Conservation (phyloP, 768 basidiomycete species). For the Tylopilus balloui region DNA sequence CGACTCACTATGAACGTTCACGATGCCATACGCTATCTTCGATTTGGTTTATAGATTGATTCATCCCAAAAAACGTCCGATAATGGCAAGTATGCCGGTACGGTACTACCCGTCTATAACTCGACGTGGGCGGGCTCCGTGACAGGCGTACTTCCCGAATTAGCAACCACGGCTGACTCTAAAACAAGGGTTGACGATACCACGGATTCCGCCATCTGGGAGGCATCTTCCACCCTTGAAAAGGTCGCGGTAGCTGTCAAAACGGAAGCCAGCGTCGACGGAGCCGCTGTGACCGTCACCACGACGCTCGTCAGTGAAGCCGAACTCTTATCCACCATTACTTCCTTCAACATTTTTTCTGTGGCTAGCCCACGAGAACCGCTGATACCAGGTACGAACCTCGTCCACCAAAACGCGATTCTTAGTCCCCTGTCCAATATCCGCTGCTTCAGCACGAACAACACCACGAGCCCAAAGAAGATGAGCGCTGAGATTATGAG, state of each 20-base stretch:
- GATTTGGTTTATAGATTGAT: background rate
- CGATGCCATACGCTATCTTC: background rate
- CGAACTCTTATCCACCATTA: background rate
- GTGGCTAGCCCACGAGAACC: slow-evolving; percentile 2
- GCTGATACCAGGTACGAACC: slow-evolving; percentile 49
- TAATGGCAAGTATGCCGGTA: background rate
- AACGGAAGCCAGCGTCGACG: slow-evolving; percentile 13
- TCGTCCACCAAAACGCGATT: slow-evolving; percentile 86
- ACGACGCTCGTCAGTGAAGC: slow-evolving; percentile 9
- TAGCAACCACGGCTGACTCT: background rate
- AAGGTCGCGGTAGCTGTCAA: slow-evolving; percentile 1
- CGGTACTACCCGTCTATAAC: slow-evolving; percentile 9
- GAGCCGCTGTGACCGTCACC: background rate
- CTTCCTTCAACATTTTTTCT: slow-evolving; percentile 6
- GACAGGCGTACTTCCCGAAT: background rate
- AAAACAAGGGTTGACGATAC: background rate
- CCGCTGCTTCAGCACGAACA: slow-evolving; percentile 86
- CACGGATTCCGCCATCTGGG: background rate
- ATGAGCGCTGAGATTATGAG: slow-evolving; percentile 74
- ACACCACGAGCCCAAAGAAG: slow-evolving; percentile 81
- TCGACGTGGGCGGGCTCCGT: slow-evolving; percentile 13
- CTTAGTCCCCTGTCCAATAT: slow-evolving; percentile 74
- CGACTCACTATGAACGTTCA: background rate
- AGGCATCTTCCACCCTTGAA: background rate
- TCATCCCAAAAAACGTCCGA: background rate